Evolutionary conservation across 1,284 basidiomycete genomes (phyloP), one percentile per base, ranked within the genome.

Genomic region (Termitomyces sp.): DNA sequence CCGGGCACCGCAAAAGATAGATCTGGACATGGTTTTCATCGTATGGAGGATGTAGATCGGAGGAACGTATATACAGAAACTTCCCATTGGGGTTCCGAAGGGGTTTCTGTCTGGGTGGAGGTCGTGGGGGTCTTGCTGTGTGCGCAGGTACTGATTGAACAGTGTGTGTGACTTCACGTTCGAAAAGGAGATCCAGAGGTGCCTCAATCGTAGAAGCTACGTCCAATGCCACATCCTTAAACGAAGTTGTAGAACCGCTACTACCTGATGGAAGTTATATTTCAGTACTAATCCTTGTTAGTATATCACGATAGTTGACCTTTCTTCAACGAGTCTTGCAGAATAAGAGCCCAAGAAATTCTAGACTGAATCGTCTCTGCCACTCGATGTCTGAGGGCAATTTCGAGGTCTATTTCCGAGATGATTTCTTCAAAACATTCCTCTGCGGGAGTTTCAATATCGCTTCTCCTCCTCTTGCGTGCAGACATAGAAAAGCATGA

Each of bases 321-420:
- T 57, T 62, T 66, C 52, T 67, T 59, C 16, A 87, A 64, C 13
- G 77, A 69, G n/a, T 83, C 70, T 59, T 83, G 75, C 44, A 89
- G 65, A 16, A 77, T 59, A 24, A 75, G 60, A 24, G 84, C 84
- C 86, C 87, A 89, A 51, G 77, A 72, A 31, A 89, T 79, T 42
- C 86, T 77, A 11, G 80, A 78, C 59, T 84, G 72, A 5, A 85
- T 65, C 3, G 81, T 80, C 31, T 76, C 70, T 18, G 72, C 72
- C 43, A 89, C 67, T 47, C 81, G 76, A 53, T 77, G 66, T 47
- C 82, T 75, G 14, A 88, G 61, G 3, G 76, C 71, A 38, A 89
- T 80, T 62, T 89, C 87, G 26, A 86, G 65, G 62, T 83, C 76
- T 19, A 89, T 65, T 61, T 89, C 84, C 4, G 66, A 58, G 33